These are phyloP conservation scores for Colletotrichum aenigma DNA, from an alignment of 2,329 filamentous ascomycete genomes.

Conservation along the genomic window DNA sequence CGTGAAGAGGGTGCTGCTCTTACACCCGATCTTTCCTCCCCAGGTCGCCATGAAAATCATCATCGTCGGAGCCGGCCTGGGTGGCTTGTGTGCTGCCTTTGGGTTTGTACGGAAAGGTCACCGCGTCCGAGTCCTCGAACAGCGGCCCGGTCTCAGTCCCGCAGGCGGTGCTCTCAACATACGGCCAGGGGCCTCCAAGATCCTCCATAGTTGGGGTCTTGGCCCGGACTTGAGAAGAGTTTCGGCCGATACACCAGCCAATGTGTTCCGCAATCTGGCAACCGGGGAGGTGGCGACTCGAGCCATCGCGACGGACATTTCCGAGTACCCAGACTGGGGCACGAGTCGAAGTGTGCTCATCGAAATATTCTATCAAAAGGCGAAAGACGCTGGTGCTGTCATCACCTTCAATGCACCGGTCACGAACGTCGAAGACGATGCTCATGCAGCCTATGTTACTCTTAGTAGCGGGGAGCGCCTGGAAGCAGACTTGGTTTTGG, in stretches of 20 bases:
- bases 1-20: background rate
- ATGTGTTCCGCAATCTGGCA: constrained; percentile 18
- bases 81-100: constrained; percentile 24
- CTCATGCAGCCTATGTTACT: background rate
- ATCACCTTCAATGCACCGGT: background rate
- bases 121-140: constrained; percentile 22
- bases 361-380: constrained; percentile 1
- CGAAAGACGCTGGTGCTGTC: background rate
- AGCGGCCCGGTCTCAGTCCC: constrained; percentile 11
- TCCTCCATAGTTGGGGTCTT: constrained; percentile 23
- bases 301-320: constrained; percentile 12
- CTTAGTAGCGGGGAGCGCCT: background rate
- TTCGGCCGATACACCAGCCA: background rate
- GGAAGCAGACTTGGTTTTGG: background rate
- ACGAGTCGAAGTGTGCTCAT: constrained; percentile 20
- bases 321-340: constrained; percentile 21
- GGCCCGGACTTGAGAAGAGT: background rate
- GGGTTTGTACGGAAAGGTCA: constrained; percentile 20
- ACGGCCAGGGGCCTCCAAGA: constrained; percentile 19
- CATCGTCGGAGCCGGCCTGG: constrained; percentile 25
- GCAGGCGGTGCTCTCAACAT: constrained; percentile 24
- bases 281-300: constrained; percentile 17
- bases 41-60: constrained; percentile 19
- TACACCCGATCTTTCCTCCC: too few relatives aligned
- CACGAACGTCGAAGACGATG: constrained; percentile 4